phyloP scores from a whole-genome alignment of 2,329 filamentous ascomycete genomes.

The Penicillium sp. region DNA sequence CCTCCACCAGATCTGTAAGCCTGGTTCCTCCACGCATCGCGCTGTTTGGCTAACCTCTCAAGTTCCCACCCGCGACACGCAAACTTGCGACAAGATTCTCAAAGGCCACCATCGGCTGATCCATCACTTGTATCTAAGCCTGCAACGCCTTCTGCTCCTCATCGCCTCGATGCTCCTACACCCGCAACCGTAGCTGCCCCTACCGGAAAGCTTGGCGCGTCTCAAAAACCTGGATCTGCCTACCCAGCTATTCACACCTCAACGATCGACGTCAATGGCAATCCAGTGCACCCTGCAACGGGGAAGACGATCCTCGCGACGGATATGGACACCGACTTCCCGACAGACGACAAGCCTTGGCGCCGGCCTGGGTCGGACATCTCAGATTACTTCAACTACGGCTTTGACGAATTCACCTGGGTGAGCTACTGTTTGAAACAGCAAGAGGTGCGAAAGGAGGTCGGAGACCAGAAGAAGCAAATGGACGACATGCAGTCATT shows the following conservation, averaged over 20 bases:
- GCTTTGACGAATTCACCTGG: constrained; percentile 98
- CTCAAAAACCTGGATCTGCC: constrained; percentile 54
- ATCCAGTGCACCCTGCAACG: constrained; percentile 66
- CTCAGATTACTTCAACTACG: constrained; percentile 98
- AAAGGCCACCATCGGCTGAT: constrained; percentile 33
- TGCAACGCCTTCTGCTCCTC: constrained; percentile 31
- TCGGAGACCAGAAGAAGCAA: constrained; percentile 70
- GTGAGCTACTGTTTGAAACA: constrained; percentile 89
- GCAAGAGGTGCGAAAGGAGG: constrained; percentile 68
- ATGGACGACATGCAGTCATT: constrained; percentile 58
- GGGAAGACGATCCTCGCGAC: constrained; percentile 78
- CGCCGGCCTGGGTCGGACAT: constrained; percentile 88
- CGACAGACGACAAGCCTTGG: constrained; percentile 84
- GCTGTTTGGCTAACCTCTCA: constrained; percentile 19
- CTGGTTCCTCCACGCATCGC: constrained; percentile 3
- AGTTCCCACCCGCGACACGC: constrained; percentile 40
- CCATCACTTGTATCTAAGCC: constrained; percentile 28
- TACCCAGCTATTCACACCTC: constrained; percentile 67
- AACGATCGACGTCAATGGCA: constrained; percentile 75
- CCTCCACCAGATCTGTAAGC: constrained; percentile 36
- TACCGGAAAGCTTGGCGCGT: constrained; percentile 31
- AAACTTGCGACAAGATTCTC: constrained; percentile 32
- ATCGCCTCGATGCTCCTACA: constrained; percentile 31
- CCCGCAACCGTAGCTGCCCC: constrained; percentile 27
- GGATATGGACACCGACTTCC: constrained; percentile 67